Base-by-base conservation (phyloP, 2,329 filamentous ascomycete genomes). In the Fusarium acutatum region DNA sequence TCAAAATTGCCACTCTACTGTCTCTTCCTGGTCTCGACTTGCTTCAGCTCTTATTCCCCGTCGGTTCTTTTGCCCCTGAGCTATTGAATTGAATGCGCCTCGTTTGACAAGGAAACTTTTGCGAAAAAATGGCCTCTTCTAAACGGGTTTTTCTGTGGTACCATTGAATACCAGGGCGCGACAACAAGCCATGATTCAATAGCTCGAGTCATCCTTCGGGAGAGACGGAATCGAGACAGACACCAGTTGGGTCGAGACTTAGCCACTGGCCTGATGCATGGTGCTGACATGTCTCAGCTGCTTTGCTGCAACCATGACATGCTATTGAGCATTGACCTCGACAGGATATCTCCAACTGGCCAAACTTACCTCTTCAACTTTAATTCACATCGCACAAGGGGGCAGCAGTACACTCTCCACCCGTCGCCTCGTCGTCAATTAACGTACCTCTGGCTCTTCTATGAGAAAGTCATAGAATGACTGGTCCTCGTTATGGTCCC, bases 381-480 rank as follows among this genome's bases (percentile, higher is more conserved):
- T 35, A 64, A 62, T 37, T 75, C 65, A 52, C 52, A 49, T 66
- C 34, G 60, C 60, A 59, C 62, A 64, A 71, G 52, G 60, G 60
- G 69, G 66, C 56, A 65, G 41, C 40, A 60, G 57, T 46, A 56
- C 20, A 53, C 44, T 60, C 54, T 57, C 43, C 35, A 34, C 35
- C 26, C 26, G n/a, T 41, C 34, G 46, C n/a, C 41, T 35, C 49
- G 46, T 32, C 46, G 43, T 41, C 38, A 60, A 37, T 43, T 37
- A 40, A 77, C 76, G 60, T 77, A 78, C 76, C 76, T 78, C 75
- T 38, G 73, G 69, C 22, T 78, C 76, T 49, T 78, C 76, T 65
- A 78, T 77, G 75, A 78, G 68, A 69, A 78, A 78, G 72, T 78
- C 76, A 75, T 78, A 78, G 64, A 78, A 77, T 67, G 77, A 76